These are phyloP conservation scores for Geotrichum siamense DNA, from an alignment of 1,139 yeast genomes.

Conservation along the genomic window DNA sequence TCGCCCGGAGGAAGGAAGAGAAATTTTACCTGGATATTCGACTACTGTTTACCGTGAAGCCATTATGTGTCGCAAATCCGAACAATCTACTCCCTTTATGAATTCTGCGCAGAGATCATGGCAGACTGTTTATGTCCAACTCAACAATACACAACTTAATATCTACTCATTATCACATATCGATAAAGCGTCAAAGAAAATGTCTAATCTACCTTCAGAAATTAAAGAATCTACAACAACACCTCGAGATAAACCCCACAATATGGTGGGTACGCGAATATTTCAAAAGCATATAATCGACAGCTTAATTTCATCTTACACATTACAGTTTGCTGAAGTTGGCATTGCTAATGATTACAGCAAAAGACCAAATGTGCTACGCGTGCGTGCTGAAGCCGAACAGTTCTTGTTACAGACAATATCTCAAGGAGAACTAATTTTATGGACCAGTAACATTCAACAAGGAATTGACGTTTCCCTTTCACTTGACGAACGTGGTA, in stretches of 20 bases:
- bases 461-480: slow-evolving; percentile 39
- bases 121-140: slow-evolving; percentile 46
- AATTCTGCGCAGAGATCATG: slow-evolving; percentile 43
- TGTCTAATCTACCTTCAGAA: neutral
- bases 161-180: slow-evolving; percentile 34
- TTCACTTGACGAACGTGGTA: slow-evolving; percentile 38
- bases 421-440: slow-evolving; percentile 48
- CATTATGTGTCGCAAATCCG: slow-evolving; percentile 32
- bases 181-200: neutral
- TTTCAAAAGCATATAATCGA: slow-evolving; percentile 3
- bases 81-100: slow-evolving; percentile 34
- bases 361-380: slow-evolving; percentile 50
- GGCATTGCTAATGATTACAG: slow-evolving; percentile 67
- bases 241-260: slow-evolving; percentile 9
- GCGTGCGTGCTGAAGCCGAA: slow-evolving; percentile 61
- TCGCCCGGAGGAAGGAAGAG: slow-evolving; percentile 34
- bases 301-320: slow-evolving; percentile 36
- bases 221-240: neutral
- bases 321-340: slow-evolving; percentile 60
- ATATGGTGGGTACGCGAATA: slow-evolving; percentile 4
- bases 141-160: slow-evolving; percentile 52
- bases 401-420: slow-evolving; percentile 54
- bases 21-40: slow-evolving; percentile 32
- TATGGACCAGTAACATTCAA: slow-evolving; percentile 48
- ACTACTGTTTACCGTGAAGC: slow-evolving; percentile 31